These are phyloP conservation scores for Nidularia pulvinata DNA, from an alignment of 768 basidiomycete genomes.

Conservation along the genomic window DNA sequence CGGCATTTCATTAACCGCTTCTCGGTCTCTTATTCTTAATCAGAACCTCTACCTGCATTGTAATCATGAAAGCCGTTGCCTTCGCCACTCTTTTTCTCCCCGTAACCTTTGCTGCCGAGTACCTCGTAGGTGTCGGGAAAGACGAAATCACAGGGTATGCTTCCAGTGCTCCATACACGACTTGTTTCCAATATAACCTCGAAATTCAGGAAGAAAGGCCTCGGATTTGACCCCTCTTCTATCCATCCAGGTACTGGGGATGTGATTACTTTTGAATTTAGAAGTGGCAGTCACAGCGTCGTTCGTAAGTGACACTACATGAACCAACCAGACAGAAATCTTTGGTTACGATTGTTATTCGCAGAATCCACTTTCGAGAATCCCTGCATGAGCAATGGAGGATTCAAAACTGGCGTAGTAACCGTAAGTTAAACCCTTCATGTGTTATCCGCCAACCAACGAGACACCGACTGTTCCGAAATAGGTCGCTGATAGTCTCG, in stretches of 20 bases:
- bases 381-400: conserved; percentile 31
- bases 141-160: conserved; percentile 37
- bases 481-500: conserved; percentile 23
- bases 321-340: neutral
- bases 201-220: conserved; percentile 29
- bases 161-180: neutral
- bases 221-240: conserved; percentile 38
- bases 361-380: conserved; percentile 33
- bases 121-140: conserved; percentile 35
- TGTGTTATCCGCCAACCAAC: neutral
- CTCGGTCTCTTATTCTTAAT: too few relatives aligned
- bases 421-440: conserved; percentile 17
- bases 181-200: neutral
- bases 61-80: neutral
- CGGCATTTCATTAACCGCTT: too few relatives aligned
- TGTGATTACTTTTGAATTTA: conserved; percentile 32
- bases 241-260: conserved; percentile 32
- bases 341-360: neutral
- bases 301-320: conserved; percentile 27
- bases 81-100: conserved; percentile 13
- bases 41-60: too few relatives aligned
- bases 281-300: conserved; percentile 34
- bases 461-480: neutral
- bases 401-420: conserved; percentile 29
- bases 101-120: conserved; percentile 23